Base-by-base conservation (phyloP, 257 asterid genomes). In the Verbascum thapsus region DNA sequence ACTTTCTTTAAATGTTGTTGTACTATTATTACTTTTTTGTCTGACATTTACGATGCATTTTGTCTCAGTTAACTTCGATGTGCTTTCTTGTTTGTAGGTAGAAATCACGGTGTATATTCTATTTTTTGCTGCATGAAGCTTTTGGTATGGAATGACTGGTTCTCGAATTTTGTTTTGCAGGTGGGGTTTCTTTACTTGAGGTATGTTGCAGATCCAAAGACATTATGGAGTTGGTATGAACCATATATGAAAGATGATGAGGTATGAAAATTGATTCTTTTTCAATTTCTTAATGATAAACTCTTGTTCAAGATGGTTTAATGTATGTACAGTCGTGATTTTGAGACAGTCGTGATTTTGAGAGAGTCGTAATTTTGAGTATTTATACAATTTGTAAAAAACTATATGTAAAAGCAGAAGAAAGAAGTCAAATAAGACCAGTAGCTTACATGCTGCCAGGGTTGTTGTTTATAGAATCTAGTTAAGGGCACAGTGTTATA, bases 181-280 rank as follows among this genome's bases (percentile, higher is more conserved):
- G 15, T 92, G 76, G 98, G 98, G 10, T 92, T 92, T 80, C 91
- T 92, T 11, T 92, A 92, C 74, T 74, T 92, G 50, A 78, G 98
- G 70, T 92, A 92, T 70, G 84, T 74, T 69, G 96, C 95, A 47
- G 98, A 92, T 76, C 85, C 96, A 26, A 92, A 92, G 88, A 83
- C 95, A 53, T 70, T 89, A 58, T 89, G 97, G 98, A 66, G 79
- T 87, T 92, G 98, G 98, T 92, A 80, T 35, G 96, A 89, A 72
- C 96, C 96, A 63, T 92, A 85, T 78, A 75, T 92, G 63, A 89
- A 71, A 76, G 97, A 92, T 79, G 98, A 87, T 45, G 98, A 92
- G 97, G 98, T 92, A 85, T 74, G 85, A 49, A 61, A 39, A 70
- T 72, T 67, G 81, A 26, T 74, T 71, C 67, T 47, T 37, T 3